Conservation (phyloP, 495 filamentous ascomycete genomes). For the Tuber aestivum region DNA sequence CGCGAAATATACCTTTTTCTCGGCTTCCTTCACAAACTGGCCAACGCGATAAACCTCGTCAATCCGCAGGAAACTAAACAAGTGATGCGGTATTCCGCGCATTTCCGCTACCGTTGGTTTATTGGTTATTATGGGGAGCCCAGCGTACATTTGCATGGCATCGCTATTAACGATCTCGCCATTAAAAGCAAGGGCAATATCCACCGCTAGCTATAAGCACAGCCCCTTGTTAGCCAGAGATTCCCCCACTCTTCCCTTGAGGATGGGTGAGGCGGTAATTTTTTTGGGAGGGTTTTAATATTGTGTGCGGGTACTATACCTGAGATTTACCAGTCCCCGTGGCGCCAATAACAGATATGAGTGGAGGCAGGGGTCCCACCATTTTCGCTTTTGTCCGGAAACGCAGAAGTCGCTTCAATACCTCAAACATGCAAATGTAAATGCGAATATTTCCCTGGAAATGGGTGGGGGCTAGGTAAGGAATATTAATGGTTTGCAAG, state of each 20-base stretch:
- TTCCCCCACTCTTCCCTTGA: background rate
- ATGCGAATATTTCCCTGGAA: background rate
- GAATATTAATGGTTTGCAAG: background rate
- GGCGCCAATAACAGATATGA: constrained; percentile 81
- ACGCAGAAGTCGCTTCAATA: background rate
- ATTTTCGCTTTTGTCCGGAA: background rate
- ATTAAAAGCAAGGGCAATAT: constrained; percentile 73
- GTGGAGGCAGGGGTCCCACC: constrained; percentile 45
- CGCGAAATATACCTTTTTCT: constrained; percentile 46
- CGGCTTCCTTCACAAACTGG: constrained; percentile 63
- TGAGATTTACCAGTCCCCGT: constrained; percentile 99
- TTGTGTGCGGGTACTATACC: no score
- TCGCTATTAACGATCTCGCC: constrained; percentile 98
- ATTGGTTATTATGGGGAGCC: constrained; percentile 92
- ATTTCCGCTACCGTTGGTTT: constrained; percentile 71
- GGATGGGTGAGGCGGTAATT: constrained; percentile 21
- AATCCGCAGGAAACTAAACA: constrained; percentile 69
- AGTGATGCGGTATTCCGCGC: constrained; percentile 79
- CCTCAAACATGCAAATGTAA: background rate
- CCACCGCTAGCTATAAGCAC: constrained; percentile 71
- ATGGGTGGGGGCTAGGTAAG: background rate
- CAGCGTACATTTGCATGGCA: constrained; percentile 97
- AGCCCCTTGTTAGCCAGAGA: background rate
- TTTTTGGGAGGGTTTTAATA: background rate
- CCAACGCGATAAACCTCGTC: constrained; percentile 73